Percentiles rank a stretch among this genome's conserved stretches.
Evolutionary conservation across 2,329 filamentous ascomycete genomes (phyloP).

Genomic region (Colletotrichum coccodes): DNA sequence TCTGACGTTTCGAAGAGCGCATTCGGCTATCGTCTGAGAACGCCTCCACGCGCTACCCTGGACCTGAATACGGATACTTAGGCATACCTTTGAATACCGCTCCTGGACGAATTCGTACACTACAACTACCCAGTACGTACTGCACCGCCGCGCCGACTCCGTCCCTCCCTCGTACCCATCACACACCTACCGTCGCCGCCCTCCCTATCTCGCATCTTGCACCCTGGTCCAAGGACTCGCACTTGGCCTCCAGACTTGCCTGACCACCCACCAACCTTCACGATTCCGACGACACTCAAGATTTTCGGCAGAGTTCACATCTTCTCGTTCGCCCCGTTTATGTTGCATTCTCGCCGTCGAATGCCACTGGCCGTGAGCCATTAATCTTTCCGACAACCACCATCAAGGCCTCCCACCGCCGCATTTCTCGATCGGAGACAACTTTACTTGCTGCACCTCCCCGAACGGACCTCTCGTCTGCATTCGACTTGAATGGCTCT

Average conservation of each 20-base stretch:
- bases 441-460: constrained; percentile 26
- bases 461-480: constrained; percentile 28
- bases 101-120: constrained; percentile 1
- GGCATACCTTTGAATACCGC: constrained; percentile 8
- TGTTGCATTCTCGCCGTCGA: constrained; percentile 17
- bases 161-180: constrained; percentile 16
- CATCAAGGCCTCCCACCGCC: constrained; percentile 11
- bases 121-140: constrained; percentile 4
- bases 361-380: constrained; percentile 16
- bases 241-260: neutral
- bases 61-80: constrained; percentile 2
- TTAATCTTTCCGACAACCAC: constrained; percentile 1
- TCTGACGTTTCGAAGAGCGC: constrained; percentile 33
- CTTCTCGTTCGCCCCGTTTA: constrained; percentile 15
- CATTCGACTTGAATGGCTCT: constrained; percentile 26
- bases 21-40: constrained; percentile 32
- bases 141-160: neutral
- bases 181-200: neutral
- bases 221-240: neutral
- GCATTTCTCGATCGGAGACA: constrained; percentile 24
- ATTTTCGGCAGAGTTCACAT: constrained; percentile 13
- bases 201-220: constrained; percentile 6
- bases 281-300: constrained; percentile 15
- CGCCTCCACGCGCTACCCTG: constrained; percentile 28
- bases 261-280: constrained; percentile 5